phyloP scores from a whole-genome alignment of 768 basidiomycete species.

The Guyanaporus albipodus region DNA sequence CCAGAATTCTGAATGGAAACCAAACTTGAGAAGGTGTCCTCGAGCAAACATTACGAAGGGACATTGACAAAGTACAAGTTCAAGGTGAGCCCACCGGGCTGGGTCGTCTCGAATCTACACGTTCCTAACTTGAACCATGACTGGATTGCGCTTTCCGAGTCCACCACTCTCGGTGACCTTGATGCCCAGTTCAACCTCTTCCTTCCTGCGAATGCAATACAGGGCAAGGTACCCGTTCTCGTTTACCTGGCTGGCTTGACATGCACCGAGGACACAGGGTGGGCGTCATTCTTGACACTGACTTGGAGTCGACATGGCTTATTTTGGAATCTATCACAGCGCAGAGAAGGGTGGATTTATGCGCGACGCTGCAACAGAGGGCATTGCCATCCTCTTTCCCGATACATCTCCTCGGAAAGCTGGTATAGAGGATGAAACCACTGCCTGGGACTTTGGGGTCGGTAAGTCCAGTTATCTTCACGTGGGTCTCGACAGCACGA shows the following conservation, averaged over 20 bases:
- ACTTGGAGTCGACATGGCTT: not conserved
- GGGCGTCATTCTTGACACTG: slow-evolving; percentile 16
- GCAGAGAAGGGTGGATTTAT: slow-evolving; percentile 94
- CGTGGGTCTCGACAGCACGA: not conserved
- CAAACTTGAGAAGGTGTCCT: slow-evolving; percentile 63
- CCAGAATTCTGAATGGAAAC: slow-evolving; percentile 10
- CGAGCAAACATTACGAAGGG: slow-evolving; percentile 79
- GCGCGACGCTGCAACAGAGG: slow-evolving; percentile 76
- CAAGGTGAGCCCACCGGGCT: slow-evolving; percentile 62
- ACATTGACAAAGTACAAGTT: slow-evolving; percentile 83
- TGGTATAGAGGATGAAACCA: slow-evolving; percentile 74
- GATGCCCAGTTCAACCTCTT: slow-evolving; percentile 85
- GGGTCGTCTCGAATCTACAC: no score
- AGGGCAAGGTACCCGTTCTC: slow-evolving; percentile 64
- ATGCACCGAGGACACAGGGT: slow-evolving; percentile 95
- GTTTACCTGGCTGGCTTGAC: slow-evolving; percentile 87
- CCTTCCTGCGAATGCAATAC: slow-evolving; percentile 59
- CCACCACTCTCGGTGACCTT: slow-evolving; percentile 63
- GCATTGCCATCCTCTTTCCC: slow-evolving; percentile 85
- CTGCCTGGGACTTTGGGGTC: slow-evolving; percentile 88
- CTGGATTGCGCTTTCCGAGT: slow-evolving; percentile 39
- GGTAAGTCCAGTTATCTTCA: slow-evolving; percentile 38
- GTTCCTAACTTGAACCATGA: no score
- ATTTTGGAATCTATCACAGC: slow-evolving; percentile 34
- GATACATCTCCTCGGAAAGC: slow-evolving; percentile 96